These are phyloP conservation scores for Ganoderma leucocontextum DNA, from an alignment of 1,284 basidiomycete species.

Conservation along the genomic window DNA sequence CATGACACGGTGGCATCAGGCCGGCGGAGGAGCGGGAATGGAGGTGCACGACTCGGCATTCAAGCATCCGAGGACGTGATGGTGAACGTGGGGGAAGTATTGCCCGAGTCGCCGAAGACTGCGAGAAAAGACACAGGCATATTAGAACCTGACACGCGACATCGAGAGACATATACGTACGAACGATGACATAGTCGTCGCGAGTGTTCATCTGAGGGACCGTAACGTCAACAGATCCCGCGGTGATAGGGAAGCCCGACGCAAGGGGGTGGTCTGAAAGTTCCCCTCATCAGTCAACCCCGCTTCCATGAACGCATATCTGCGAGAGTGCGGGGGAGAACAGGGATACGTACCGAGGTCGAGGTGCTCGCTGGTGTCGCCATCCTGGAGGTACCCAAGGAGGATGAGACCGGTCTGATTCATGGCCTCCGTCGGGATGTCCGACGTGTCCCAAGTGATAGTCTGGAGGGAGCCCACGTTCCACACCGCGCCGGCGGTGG, in stretches of 20 bases:
- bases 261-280: conserved; percentile 48
- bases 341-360: conserved; percentile 45
- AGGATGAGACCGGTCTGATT: conserved; percentile 45
- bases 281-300: not conserved
- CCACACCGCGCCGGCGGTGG: conserved; percentile 47
- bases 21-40: not conserved
- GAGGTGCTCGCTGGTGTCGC: conserved; percentile 48
- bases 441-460: conserved; percentile 52
- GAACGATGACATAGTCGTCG: conserved; percentile 48
- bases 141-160: conserved; percentile 19
- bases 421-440: conserved; percentile 42
- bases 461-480: conserved; percentile 43
- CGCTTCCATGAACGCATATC: too few species aligned
- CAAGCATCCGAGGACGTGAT: conserved; percentile 30
- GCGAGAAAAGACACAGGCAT: not conserved
- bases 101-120: conserved; percentile 50
- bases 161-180: conserved; percentile 42
- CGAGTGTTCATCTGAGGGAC: conserved; percentile 44
- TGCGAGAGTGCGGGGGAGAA: not conserved
- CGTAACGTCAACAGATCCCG: conserved; percentile 42
- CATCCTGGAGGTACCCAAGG: conserved; percentile 45
- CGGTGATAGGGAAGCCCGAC: conserved; percentile 43
- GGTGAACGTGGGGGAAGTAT: conserved; percentile 44
- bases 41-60: not conserved
- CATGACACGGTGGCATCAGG: not conserved